phyloP scores from a whole-genome alignment of 1,139 yeast species.

The Zygotorulaspora mrakii region DNA sequence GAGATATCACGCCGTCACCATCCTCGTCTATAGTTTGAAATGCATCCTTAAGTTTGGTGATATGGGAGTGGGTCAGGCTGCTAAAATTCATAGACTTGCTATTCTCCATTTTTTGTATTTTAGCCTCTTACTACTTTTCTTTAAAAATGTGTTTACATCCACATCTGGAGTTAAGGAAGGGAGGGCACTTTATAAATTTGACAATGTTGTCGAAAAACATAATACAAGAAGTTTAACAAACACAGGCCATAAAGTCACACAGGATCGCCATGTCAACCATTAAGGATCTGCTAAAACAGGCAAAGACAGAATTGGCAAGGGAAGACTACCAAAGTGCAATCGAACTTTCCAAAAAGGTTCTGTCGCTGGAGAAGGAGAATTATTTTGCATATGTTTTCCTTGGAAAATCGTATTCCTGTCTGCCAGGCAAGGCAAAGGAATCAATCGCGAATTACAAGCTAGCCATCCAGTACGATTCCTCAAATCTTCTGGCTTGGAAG shows the following conservation, averaged over 20 bases:
- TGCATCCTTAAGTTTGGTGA: constrained; percentile 48
- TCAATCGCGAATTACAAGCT: constrained; percentile 50
- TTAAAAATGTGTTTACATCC: background rate
- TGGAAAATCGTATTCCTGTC: constrained; percentile 37
- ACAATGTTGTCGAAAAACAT: background rate
- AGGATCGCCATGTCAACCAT: constrained; percentile 26
- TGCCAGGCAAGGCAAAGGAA: constrained; percentile 22
- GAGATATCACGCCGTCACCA: constrained; percentile 64
- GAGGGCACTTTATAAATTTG: background rate
- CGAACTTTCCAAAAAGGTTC: constrained; percentile 48
- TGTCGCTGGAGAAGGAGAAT: constrained; percentile 52
- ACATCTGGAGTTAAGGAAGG: background rate
- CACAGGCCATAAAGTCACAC: constrained; percentile 5
- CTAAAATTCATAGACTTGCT: constrained; percentile 32
- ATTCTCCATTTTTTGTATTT: constrained; percentile 22
- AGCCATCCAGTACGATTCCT: constrained; percentile 57
- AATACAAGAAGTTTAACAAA: background rate
- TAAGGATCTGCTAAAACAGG: constrained; percentile 52
- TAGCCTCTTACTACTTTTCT: background rate
- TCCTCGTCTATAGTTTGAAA: constrained; percentile 77
- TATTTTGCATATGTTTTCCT: constrained; percentile 62
- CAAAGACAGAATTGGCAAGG: constrained; percentile 53
- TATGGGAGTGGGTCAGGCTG: constrained; percentile 35
- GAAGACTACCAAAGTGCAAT: constrained; percentile 59
- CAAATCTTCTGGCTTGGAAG: constrained; percentile 71